Base-by-base conservation (phyloP, 805 yeast genomes). In the Candida boidinii region DNA sequence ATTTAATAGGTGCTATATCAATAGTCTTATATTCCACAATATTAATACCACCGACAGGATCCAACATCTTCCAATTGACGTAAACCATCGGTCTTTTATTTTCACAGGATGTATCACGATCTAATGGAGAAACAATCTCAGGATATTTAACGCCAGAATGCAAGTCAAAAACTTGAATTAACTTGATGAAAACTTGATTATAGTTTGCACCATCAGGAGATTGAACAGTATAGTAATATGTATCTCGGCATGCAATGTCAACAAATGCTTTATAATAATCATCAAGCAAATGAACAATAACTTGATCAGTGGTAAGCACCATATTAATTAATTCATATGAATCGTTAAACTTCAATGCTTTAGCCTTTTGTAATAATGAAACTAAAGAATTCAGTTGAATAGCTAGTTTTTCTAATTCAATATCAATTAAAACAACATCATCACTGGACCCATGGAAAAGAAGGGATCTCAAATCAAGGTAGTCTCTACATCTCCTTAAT, bases 111-210 rank as follows among this genome's bases (percentile, higher is more conserved):
- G 30, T 23, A 13, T 34, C 37, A n/a, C 35, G 22, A 17, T 30
- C 29, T 29, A 48, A 66, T 4, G 87, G 83, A 2, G 82, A 64
- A 15, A 87, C 56, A 17, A 90, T 60, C 39, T 85, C 88, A 1
- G 87, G 84, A 46, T 79, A 84, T 1, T 64, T 50, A 0, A 86
- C 71, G 7, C 64, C 55, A 9, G 62, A 60, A 34, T 71, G 72
- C 35, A 83, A 56, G 48, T 87, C 85, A 46, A 80, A 71, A 0
- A 85, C 86, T 43, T 81, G 84, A 41, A 87, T 59, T 61, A 77
- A 72, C n/a, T 65, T 63, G 19, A 88, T 66, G 28, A 66, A 70
- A 4, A 83, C 64, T 15, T 68, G 60, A 47, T 83, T 86, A 13
- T 66, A 54, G 43, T 83, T 79, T 18, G 84, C 76, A 2, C 88